These are phyloP conservation scores for Suillus plorans DNA, from an alignment of 768 basidiomycete genomes.

Conservation along the genomic window DNA sequence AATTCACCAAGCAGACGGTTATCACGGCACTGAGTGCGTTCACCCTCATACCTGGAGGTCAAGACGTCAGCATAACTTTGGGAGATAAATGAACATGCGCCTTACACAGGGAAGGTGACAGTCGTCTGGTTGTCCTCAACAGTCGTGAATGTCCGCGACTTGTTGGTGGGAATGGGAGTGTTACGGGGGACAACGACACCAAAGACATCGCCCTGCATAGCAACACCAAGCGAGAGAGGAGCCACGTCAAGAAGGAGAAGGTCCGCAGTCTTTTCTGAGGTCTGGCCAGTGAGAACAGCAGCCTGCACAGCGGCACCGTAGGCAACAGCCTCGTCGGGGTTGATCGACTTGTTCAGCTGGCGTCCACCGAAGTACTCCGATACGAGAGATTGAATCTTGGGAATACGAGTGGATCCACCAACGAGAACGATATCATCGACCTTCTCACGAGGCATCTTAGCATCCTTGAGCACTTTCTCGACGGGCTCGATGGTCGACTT, in stretches of 20 bases:
- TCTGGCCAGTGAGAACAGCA: conserved; percentile 97
- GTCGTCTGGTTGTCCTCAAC: conserved; percentile 99
- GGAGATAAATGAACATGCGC: conserved; percentile 5
- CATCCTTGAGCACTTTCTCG: conserved; percentile 98
- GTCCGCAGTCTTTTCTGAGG: conserved; percentile 98
- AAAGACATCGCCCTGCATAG: conserved; percentile 99
- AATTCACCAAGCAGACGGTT: conserved; percentile 99
- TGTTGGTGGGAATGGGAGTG: conserved; percentile 99
- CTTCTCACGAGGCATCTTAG: conserved; percentile 96
- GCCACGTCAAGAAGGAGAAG: conserved; percentile 98
- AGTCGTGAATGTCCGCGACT: conserved; percentile 97
- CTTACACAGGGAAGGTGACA: conserved; percentile 98
- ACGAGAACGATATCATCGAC: conserved; percentile 99
- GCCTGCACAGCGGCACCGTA: conserved; percentile 99
- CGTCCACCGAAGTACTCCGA: conserved; percentile 99
- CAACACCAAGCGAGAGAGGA: conserved; percentile 97
- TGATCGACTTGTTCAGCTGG: conserved; percentile 99
- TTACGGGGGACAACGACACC: conserved; percentile 99
- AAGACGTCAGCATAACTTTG: conserved; percentile 11
- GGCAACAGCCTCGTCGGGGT: conserved; percentile 99
- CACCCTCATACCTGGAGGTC: conserved; percentile 84
- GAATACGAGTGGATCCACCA: conserved; percentile 99
- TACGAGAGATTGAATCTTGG: conserved; percentile 97
- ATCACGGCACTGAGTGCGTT: conserved; percentile 99
- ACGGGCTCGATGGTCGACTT: conserved; percentile 98